Evolutionary conservation across 306 rosid species (phyloP).

Genomic region (Prinsepia uniflora): DNA sequence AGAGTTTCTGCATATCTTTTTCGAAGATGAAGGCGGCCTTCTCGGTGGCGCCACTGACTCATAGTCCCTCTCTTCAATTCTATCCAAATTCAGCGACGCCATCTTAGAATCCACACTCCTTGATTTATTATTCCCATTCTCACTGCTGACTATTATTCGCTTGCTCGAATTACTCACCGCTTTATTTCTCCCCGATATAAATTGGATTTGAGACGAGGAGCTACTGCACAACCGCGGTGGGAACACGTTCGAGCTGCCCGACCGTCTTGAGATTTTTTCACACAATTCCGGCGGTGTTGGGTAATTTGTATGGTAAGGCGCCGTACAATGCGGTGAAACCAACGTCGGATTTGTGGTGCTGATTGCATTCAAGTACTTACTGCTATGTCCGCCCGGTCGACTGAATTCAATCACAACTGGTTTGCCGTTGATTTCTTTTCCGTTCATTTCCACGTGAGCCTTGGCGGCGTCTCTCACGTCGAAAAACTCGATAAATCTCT

Average conservation of each 20-base stretch:
- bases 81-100: slow-evolving; percentile 33
- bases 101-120: slow-evolving; percentile 23
- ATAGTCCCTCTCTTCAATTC: slow-evolving; percentile 22
- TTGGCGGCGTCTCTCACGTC: slow-evolving; percentile 69
- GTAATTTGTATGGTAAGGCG: background rate
- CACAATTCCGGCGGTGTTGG: slow-evolving; percentile 1
- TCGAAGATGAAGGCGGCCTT: slow-evolving; percentile 10
- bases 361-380: slow-evolving; percentile 35
- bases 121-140: background rate
- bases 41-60: background rate
- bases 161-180: slow-evolving; percentile 3
- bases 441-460: slow-evolving; percentile 70
- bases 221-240: slow-evolving; percentile 14
- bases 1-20: slow-evolving; percentile 14
- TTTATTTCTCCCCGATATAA: slow-evolving; percentile 12
- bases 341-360: background rate
- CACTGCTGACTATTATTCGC: slow-evolving; percentile 5
- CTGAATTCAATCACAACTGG: slow-evolving; percentile 56
- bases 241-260: slow-evolving; percentile 4
- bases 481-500: slow-evolving; percentile 76
- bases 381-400: slow-evolving; percentile 57
- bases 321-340: background rate
- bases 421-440: slow-evolving; percentile 60
- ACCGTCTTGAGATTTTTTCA: slow-evolving; percentile 22
- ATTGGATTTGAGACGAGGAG: slow-evolving; percentile 21